Percentiles rank a stretch among this genome's conserved stretches.
Conservation (phyloP, 1,139 yeast species). For the Ogataea hybrid region DNA sequence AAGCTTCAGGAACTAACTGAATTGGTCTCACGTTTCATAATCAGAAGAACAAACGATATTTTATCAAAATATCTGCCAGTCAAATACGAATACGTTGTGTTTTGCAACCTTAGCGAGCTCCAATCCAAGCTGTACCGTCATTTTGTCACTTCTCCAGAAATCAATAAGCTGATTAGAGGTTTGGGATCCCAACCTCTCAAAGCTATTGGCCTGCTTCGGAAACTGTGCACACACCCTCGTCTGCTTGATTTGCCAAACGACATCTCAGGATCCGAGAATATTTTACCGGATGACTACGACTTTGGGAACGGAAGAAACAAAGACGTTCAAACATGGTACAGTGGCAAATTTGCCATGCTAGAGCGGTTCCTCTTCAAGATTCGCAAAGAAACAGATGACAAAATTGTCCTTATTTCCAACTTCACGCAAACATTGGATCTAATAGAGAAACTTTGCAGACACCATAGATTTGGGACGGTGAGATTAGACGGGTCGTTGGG, state of each 20-base stretch:
- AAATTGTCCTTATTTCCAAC: constrained; percentile 90
- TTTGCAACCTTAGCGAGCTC: constrained; percentile 78
- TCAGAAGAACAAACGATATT: constrained; percentile 93
- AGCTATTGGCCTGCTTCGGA: constrained; percentile 86
- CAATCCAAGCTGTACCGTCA: constrained; percentile 71
- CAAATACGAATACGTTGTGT: constrained; percentile 93
- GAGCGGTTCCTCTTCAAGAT: constrained; percentile 78
- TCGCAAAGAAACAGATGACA: constrained; percentile 80
- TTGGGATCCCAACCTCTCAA: constrained; percentile 79
- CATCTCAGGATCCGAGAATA: constrained; percentile 60
- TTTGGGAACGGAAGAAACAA: constrained; percentile 39
- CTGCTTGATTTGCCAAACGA: constrained; percentile 74
- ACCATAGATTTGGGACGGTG: constrained; percentile 69
- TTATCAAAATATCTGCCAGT: constrained; percentile 91
- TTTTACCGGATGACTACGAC: constrained; percentile 74
- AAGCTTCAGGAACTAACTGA: constrained; percentile 71
- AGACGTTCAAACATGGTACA: constrained; percentile 59
- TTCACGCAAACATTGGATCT: constrained; percentile 92
- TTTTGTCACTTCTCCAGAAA: constrained; percentile 79
- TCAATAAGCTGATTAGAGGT: constrained; percentile 66
- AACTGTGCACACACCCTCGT: constrained; percentile 93
- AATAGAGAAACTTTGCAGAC: constrained; percentile 81
- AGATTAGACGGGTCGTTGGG: constrained; percentile 92
- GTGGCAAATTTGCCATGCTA: constrained; percentile 63
- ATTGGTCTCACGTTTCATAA: constrained; percentile 84